Conservation (phyloP, 139 green algal species). For the Coccomyxa sp. region DNA sequence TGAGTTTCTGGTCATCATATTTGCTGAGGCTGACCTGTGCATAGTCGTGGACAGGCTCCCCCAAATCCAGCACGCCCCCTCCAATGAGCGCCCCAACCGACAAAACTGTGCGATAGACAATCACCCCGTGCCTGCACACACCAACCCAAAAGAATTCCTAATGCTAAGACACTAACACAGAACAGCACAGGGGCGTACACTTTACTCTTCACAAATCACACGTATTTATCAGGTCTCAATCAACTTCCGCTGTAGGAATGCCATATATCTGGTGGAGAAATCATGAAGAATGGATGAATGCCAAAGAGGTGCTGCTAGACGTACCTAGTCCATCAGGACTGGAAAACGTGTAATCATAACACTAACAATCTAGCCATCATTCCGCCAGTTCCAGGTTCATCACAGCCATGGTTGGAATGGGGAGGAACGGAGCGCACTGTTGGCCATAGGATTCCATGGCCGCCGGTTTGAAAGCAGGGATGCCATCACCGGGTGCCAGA, state of each 20-base stretch:
- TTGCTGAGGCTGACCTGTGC: constrained; percentile 12
- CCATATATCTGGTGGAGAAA: neutral
- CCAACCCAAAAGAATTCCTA: neutral
- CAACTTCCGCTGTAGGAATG: neutral
- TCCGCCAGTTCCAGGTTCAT: too few relatives aligned
- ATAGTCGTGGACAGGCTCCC: constrained; percentile 25
- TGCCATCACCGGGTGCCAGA: constrained; percentile 23
- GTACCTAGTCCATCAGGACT: too few relatives aligned
- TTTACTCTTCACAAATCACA: neutral
- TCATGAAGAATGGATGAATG: neutral
- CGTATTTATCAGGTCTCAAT: neutral
- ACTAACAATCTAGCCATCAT: too few relatives aligned
- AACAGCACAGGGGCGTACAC: too few relatives aligned
- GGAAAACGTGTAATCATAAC: too few relatives aligned
- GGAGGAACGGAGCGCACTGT: constrained; percentile 4
- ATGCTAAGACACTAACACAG: neutral
- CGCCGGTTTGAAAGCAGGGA: constrained; percentile 23
- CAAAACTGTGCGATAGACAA: constrained; percentile 36
- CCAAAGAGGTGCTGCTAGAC: too few relatives aligned
- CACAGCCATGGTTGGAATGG: neutral
- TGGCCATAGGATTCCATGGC: constrained; percentile 60
- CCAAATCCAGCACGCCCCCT: constrained; percentile 21
- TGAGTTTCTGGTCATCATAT: too few relatives aligned
- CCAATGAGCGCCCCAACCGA: neutral
- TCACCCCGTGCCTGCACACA: constrained; percentile 34